These are phyloP conservation scores for Phytopythium delawarense DNA, from an alignment of 352 stramenopile species.

Conservation along the genomic window DNA sequence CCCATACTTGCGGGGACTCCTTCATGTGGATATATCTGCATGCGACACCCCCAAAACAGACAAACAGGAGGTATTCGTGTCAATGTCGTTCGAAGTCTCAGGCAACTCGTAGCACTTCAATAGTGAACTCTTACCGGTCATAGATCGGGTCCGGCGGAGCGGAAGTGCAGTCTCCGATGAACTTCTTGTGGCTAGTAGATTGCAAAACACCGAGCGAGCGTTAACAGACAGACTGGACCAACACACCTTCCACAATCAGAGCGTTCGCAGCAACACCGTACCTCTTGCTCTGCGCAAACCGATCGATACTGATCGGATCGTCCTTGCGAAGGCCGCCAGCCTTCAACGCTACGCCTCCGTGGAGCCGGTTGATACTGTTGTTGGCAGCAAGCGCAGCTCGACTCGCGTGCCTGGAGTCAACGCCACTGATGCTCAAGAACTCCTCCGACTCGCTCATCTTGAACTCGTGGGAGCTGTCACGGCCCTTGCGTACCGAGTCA, in stretches of 20 bases:
- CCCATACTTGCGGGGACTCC: slow-evolving; percentile 60
- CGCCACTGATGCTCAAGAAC: slow-evolving; percentile 28
- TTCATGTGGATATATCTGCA: slow-evolving; percentile 63
- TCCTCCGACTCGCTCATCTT: slow-evolving; percentile 24
- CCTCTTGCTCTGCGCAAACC: slow-evolving; percentile 43
- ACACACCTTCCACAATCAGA: neutral
- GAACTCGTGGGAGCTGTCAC: slow-evolving; percentile 35
- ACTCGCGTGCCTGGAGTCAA: slow-evolving; percentile 21
- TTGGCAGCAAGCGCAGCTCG: slow-evolving; percentile 22
- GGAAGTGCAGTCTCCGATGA: slow-evolving; percentile 55
- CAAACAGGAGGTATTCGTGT: neutral
- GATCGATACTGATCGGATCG: slow-evolving; percentile 54
- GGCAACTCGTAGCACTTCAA: neutral
- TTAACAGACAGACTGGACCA: neutral
- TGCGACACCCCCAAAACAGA: neutral
- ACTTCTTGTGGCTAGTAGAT: slow-evolving; percentile 40
- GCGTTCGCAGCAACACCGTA: slow-evolving; percentile 12
- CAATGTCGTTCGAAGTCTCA: neutral
- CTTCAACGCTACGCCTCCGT: slow-evolving; percentile 23
- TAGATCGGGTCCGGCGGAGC: slow-evolving; percentile 48
- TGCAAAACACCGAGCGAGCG: neutral
- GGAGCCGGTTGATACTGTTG: slow-evolving; percentile 25
- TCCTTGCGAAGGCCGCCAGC: slow-evolving; percentile 47
- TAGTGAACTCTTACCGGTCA: slow-evolving; percentile 34
- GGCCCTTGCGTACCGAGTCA: slow-evolving; percentile 17